Percentiles rank a stretch among this genome's conserved stretches.
phyloP scores from a whole-genome alignment of 2,329 filamentous ascomycete genomes.

The Cercospora nicotianae region DNA sequence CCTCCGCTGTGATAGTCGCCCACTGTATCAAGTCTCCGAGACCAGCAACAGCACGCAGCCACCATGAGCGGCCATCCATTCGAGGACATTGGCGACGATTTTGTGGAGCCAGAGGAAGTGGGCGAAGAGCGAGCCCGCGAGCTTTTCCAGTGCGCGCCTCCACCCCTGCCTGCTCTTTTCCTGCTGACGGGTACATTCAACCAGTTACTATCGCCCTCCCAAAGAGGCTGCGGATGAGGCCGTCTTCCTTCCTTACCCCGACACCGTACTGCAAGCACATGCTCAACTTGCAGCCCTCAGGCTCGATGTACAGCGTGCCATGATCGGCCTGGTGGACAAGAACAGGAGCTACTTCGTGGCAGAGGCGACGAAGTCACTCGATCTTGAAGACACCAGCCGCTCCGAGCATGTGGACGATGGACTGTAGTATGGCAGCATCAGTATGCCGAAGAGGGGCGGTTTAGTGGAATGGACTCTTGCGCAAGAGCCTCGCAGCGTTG shows the following conservation, averaged over 20 bases:
- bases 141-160: constrained; percentile 22
- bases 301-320: constrained; percentile 49
- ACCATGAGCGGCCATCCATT: constrained; percentile 7
- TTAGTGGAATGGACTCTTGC: constrained; percentile 55
- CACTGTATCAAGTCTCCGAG: background rate
- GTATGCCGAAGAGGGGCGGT: constrained; percentile 61
- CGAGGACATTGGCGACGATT: constrained; percentile 19
- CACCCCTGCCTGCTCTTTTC: background rate
- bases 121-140: constrained; percentile 32
- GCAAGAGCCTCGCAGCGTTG: constrained; percentile 21
- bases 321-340: constrained; percentile 54
- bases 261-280: constrained; percentile 48
- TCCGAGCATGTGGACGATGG: constrained; percentile 34
- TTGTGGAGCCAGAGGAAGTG: constrained; percentile 25
- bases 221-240: constrained; percentile 20
- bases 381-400: constrained; percentile 34
- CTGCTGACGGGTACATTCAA: background rate
- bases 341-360: constrained; percentile 54
- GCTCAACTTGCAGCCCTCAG: constrained; percentile 54
- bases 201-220: constrained; percentile 28
- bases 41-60: constrained; percentile 1
- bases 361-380: constrained; percentile 52
- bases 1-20: background rate
- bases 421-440: constrained; percentile 47
- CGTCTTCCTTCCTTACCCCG: constrained; percentile 26